phyloP scores from a whole-genome alignment of 1,284 basidiomycete genomes.

The Ustilago esculenta region DNA sequence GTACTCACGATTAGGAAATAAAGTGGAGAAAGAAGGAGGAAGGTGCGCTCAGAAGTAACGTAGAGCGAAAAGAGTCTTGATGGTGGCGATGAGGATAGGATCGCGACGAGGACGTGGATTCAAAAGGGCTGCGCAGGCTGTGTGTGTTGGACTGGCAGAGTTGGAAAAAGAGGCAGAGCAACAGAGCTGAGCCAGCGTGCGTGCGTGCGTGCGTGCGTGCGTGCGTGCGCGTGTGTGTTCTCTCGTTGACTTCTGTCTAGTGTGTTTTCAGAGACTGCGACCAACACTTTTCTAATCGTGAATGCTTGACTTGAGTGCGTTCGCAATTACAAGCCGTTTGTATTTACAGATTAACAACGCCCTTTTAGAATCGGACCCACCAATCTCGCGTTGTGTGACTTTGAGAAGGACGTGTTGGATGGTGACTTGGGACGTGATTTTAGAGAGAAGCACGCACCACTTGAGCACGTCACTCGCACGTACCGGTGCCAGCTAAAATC shows the following conservation, averaged over 20 bases:
- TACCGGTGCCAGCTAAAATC: background rate
- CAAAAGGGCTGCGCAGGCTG: constrained; percentile 1
- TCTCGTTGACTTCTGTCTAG: background rate
- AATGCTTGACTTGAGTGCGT: background rate
- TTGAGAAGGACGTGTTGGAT: constrained; percentile 19
- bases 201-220: constrained; percentile 2
- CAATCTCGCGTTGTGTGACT: too few species aligned
- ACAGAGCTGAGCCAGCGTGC: background rate
- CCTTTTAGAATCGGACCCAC: too few species aligned
- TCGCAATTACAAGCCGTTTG: background rate
- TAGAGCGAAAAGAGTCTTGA: constrained; percentile 53
- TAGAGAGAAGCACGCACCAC: constrained; percentile 10
- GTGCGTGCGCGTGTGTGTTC: constrained; percentile 2
- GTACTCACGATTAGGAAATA: constrained; percentile 30
- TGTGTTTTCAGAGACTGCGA: constrained; percentile 9
- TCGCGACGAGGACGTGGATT: constrained; percentile 4
- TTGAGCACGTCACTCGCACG: constrained; percentile 18
- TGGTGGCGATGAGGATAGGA: constrained; percentile 32
- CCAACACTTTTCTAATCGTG: constrained; percentile 15
- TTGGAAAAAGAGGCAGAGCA: background rate
- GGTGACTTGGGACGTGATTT: too few species aligned
- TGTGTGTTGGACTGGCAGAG: background rate
- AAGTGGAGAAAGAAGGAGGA: background rate
- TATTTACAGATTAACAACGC: too few species aligned
- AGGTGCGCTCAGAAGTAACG: constrained; percentile 61